A percentile compares a stretch with the other conserved stretches of the same genome.
Evolutionary conservation across 371 early-diverging fungal species (phyloP).

Genomic region (Lichtheimia corymbifera): DNA sequence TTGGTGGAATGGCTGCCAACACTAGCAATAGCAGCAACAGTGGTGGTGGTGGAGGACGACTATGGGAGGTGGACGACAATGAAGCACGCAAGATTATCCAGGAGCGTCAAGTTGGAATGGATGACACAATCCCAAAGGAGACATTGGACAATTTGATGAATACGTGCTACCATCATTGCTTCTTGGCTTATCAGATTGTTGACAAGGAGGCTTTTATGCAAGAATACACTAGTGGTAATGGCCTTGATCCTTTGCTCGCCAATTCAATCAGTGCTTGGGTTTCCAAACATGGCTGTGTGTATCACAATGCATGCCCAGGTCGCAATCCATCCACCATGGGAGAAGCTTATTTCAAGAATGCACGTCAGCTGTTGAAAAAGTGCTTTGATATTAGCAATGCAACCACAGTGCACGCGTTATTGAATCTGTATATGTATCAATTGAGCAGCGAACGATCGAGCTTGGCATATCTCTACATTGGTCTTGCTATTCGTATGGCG

Average conservation of each 20-base stretch:
- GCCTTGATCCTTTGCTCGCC: conserved; percentile 53
- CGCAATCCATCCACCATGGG: conserved; percentile 53
- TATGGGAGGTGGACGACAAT: conserved; percentile 55
- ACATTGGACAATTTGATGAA: conserved; percentile 48
- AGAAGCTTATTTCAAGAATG: conserved; percentile 60
- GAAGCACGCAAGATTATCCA: conserved; percentile 41
- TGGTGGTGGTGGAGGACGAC: conserved; percentile 24
- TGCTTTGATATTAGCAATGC: conserved; percentile 64
- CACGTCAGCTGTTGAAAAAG: conserved; percentile 58
- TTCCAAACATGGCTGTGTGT: conserved; percentile 59
- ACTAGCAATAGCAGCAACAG: background rate
- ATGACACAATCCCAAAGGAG: conserved; percentile 30
- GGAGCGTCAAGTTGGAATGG: conserved; percentile 4
- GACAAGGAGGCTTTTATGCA: conserved; percentile 57
- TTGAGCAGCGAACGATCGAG: conserved; percentile 59
- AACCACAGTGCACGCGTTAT: conserved; percentile 57
- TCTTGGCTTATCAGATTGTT: conserved; percentile 59
- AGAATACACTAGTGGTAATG: conserved; percentile 33
- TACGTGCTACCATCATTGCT: conserved; percentile 57
- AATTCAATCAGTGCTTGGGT: conserved; percentile 66
- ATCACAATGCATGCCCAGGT: conserved; percentile 50
- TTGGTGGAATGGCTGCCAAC: background rate
- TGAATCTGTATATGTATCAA: conserved; percentile 68
- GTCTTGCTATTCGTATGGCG: conserved; percentile 68
- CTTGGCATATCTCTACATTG: conserved; percentile 61